Conservation (phyloP, 495 filamentous ascomycete species). For the Aspergillus affinis region DNA sequence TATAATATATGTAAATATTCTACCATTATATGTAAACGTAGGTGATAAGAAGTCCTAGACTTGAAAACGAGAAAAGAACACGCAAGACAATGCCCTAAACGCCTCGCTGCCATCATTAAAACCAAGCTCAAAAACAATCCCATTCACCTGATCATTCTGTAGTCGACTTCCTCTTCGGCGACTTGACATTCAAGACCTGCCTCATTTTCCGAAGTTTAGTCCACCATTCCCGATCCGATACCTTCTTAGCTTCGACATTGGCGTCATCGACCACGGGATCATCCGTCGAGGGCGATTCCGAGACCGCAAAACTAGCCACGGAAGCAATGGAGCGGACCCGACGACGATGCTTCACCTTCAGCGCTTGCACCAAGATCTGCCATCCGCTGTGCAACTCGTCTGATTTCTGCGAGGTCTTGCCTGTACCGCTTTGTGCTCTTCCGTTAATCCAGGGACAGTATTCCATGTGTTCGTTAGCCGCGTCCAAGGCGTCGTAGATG, state of each 20-base stretch:
- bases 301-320: constrained; percentile 24
- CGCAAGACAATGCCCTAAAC: constrained; percentile 9
- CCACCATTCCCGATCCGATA: constrained; percentile 53
- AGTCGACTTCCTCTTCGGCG: constrained; percentile 32
- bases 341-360: constrained; percentile 41
- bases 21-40: neutral
- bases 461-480: constrained; percentile 68
- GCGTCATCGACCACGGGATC: constrained; percentile 25
- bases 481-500: constrained; percentile 63
- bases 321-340: constrained; percentile 31
- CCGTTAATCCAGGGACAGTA: constrained; percentile 80
- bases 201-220: constrained; percentile 49
- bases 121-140: constrained; percentile 14
- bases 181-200: constrained; percentile 46
- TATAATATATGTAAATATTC: neutral
- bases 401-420: constrained; percentile 31
- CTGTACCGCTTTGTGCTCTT: constrained; percentile 52
- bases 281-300: constrained; percentile 26
- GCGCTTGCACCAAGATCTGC: constrained; percentile 43
- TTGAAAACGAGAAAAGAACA: neutral
- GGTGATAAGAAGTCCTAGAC: neutral
- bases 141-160: constrained; percentile 11
- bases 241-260: constrained; percentile 37
- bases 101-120: constrained; percentile 17
- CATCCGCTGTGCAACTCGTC: constrained; percentile 44